These are phyloP conservation scores for Jimgerdemannia flammicorona DNA, from an alignment of 192 early-diverging fungal genomes.

Conservation along the genomic window DNA sequence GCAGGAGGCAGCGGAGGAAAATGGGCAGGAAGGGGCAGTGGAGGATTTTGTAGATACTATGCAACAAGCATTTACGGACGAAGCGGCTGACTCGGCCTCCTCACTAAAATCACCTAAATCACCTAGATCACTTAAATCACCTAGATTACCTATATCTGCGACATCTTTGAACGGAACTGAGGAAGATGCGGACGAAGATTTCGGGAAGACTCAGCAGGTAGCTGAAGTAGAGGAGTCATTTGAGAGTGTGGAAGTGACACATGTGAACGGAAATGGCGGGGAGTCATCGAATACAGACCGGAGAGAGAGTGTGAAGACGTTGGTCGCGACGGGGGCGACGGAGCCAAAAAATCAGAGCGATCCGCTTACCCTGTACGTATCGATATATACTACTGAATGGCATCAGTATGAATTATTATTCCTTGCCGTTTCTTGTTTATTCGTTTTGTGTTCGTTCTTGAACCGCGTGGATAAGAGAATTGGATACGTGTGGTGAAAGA, in stretches of 20 bases:
- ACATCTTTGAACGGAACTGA: neutral
- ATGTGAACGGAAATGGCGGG: neutral
- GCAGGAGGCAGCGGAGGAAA: neutral
- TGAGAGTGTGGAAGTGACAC: neutral
- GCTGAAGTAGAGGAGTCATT: neutral
- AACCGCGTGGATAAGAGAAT: too few species aligned
- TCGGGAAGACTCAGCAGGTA: neutral
- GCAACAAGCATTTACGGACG: conserved; percentile 21
- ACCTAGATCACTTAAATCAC: neutral
- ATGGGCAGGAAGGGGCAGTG: conserved; percentile 1
- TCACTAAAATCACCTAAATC: too few species aligned
- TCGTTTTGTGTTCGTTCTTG: neutral
- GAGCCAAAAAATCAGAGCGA: neutral
- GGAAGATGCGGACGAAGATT: neutral
- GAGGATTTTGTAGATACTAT: conserved; percentile 29
- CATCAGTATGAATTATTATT: neutral
- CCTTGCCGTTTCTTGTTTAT: neutral
- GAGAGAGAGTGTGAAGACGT: neutral
- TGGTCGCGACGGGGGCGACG: neutral
- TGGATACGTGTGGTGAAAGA: too few species aligned
- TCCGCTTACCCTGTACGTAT: neutral
- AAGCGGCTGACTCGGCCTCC: neutral
- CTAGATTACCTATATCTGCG: neutral
- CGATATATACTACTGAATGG: too few species aligned
- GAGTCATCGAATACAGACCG: neutral